These are phyloP conservation scores for Cyclotella kingstonii DNA, from an alignment of 108 stramenopile genomes.

Conservation along the genomic window DNA sequence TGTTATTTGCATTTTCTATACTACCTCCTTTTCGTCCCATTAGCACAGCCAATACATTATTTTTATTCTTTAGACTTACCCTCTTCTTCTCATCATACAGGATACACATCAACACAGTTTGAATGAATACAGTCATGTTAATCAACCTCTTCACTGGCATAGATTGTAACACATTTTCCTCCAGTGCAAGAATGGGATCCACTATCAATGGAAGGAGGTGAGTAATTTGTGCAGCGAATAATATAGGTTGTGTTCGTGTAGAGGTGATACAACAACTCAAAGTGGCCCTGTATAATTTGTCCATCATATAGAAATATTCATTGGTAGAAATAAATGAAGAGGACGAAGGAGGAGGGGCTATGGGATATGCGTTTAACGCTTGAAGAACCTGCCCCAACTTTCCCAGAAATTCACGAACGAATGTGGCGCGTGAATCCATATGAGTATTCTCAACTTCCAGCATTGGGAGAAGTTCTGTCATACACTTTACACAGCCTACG, in stretches of 20 bases:
- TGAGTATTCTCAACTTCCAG: conserved; percentile 11
- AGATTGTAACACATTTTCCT: conserved; percentile 6
- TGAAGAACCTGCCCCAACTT: conserved; percentile 9
- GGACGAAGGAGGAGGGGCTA: neutral
- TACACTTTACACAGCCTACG: conserved; percentile 25
- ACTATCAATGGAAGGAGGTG: conserved; percentile 8
- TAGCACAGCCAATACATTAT: conserved; percentile 19
- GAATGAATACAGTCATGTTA: conserved; percentile 17
- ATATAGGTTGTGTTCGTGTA: conserved; percentile 4
- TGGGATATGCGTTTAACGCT: conserved; percentile 7
- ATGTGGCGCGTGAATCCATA: conserved; percentile 8
- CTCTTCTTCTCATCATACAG: conserved; percentile 16
- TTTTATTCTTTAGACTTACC: neutral
- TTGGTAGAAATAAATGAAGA: neutral
- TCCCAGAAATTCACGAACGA: conserved; percentile 5
- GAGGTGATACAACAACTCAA: conserved; percentile 13
- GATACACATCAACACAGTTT: conserved; percentile 9
- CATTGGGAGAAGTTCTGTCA: conserved; percentile 39
- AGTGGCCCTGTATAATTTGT: conserved; percentile 24
- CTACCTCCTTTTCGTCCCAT: conserved; percentile 1
- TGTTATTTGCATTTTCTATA: neutral
- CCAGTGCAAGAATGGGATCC: conserved; percentile 16
- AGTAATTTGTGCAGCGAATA: conserved; percentile 24
- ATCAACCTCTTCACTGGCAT: conserved; percentile 39
- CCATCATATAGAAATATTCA: conserved; percentile 7